Percentiles rank a stretch among this genome's conserved stretches.
Conservation (phyloP, 352 stramenopile genomes). For the Peronosclerospora sorghi region DNA sequence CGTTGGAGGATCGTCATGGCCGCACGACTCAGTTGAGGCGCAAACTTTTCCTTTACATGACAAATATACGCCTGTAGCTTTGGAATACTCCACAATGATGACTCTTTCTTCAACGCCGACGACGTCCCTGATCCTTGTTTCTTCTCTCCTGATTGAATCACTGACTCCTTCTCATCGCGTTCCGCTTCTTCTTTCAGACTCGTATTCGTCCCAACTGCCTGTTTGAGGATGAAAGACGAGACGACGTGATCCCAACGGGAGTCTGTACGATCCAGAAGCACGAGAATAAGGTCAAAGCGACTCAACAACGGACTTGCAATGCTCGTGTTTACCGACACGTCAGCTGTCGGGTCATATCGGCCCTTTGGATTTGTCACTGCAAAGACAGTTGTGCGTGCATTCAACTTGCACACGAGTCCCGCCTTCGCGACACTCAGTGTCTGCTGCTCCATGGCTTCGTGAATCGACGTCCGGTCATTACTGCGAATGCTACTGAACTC, state of each 20-base stretch:
- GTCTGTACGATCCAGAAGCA: conserved; percentile 87
- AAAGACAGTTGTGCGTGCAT: conserved; percentile 91
- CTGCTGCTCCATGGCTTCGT: conserved; percentile 98
- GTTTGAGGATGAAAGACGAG: conserved; percentile 91
- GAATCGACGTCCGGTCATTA: conserved; percentile 89
- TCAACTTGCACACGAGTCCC: conserved; percentile 94
- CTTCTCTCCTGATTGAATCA: conserved; percentile 5
- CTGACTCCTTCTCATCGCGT: conserved; percentile 9
- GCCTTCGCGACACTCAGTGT: conserved; percentile 95
- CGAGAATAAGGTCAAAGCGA: conserved; percentile 96
- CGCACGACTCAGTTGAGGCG: conserved; percentile 66
- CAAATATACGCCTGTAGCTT: conserved; percentile 90
- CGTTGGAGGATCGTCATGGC: conserved; percentile 83
- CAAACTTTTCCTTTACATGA: conserved; percentile 83
- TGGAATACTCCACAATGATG: conserved; percentile 67
- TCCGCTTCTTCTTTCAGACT: conserved; percentile 19
- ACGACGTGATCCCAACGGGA: conserved; percentile 89
- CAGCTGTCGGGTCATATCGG: conserved; percentile 71
- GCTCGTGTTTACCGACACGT: conserved; percentile 91
- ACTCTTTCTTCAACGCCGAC: conserved; percentile 6
- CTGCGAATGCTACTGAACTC: conserved; percentile 94
- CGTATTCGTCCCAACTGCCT: conserved; percentile 37
- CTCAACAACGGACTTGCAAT: conserved; percentile 93
- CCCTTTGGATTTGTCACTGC: conserved; percentile 93
- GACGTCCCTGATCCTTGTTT: neutral